phyloP scores from a whole-genome alignment of 2,329 filamentous ascomycete species.

The Monosporascus sp. region DNA sequence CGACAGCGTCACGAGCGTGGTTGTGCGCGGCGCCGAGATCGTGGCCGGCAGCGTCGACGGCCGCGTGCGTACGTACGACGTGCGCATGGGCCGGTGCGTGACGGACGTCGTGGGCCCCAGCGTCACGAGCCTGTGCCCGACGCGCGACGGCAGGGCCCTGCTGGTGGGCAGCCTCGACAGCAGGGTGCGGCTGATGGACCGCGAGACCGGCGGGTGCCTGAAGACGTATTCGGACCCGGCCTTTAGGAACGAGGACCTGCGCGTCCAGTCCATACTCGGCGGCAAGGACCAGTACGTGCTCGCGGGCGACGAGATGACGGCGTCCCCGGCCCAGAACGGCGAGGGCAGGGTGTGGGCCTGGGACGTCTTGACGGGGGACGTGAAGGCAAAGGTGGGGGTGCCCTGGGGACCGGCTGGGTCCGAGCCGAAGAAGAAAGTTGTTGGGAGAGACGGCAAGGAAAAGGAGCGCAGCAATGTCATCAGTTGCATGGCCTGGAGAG shows the following conservation, averaged over 20 bases:
- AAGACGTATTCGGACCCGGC: conserved; percentile 60
- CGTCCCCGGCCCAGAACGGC: conserved; percentile 25
- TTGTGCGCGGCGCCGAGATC: conserved; percentile 51
- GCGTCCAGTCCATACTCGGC: conserved; percentile 73
- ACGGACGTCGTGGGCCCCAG: conserved; percentile 65
- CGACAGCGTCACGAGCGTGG: conserved; percentile 58
- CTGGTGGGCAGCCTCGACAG: conserved; percentile 74
- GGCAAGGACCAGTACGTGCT: conserved; percentile 72
- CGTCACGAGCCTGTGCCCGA: conserved; percentile 72
- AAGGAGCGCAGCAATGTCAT: conserved; percentile 56
- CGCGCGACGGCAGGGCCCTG: conserved; percentile 67
- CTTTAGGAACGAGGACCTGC: conserved; percentile 62
- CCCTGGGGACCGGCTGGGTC: conserved; percentile 51
- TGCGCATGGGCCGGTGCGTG: conserved; percentile 66
- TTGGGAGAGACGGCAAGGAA: conserved; percentile 57
- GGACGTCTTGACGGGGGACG: conserved; percentile 73
- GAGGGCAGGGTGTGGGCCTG: conserved; percentile 70
- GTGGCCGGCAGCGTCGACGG: conserved; percentile 80
- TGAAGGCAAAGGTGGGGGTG: conserved; percentile 57
- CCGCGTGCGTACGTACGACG: conserved; percentile 73
- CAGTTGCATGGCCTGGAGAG: conserved; percentile 59
- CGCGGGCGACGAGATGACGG: conserved; percentile 68
- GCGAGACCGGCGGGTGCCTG: conserved; percentile 66
- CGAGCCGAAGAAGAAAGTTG: conserved; percentile 44
- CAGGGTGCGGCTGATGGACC: conserved; percentile 75